Conservation (phyloP, 192 early-diverging fungal genomes). For the Backusella liffmaniae region DNA sequence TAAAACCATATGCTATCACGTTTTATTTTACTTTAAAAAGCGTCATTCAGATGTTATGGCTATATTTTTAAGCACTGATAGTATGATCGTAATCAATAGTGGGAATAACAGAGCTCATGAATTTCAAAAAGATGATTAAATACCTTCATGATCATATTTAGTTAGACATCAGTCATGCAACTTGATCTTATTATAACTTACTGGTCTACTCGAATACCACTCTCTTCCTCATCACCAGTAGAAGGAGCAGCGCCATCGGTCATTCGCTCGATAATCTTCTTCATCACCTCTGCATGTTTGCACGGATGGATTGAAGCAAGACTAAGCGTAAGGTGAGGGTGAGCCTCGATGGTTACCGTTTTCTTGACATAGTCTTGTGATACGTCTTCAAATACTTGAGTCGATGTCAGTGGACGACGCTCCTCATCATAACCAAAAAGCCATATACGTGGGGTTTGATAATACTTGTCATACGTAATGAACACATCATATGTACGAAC, state of each 20-base stretch:
- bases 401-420: slow-evolving; percentile 76
- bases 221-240: slow-evolving; percentile 55
- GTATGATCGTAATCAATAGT: slow-evolving; percentile 99
- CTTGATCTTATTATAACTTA: slow-evolving; percentile 37
- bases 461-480: slow-evolving; percentile 99
- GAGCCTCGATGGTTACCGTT: slow-evolving; percentile 96
- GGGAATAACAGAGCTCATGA: slow-evolving; percentile 94
- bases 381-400: slow-evolving; percentile 98
- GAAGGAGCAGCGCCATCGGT: slow-evolving; percentile 45
- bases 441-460: slow-evolving; percentile 97
- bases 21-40: slow-evolving; percentile 1
- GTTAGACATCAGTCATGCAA: too few species aligned
- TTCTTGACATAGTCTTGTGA: slow-evolving; percentile 99
- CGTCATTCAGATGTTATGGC: not conserved
- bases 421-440: slow-evolving; percentile 97
- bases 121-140: slow-evolving; percentile 95
- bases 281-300: slow-evolving; percentile 98
- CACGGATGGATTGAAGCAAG: slow-evolving; percentile 97
- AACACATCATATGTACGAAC: slow-evolving; percentile 97
- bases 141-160: slow-evolving; percentile 44
- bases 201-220: slow-evolving; percentile 86
- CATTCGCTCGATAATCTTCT: slow-evolving; percentile 87
- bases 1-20: not conserved
- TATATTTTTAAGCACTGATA: slow-evolving; percentile 63
- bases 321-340: slow-evolving; percentile 86